Conservation (phyloP, 768 basidiomycete genomes). For the Naematelia encephala region DNA sequence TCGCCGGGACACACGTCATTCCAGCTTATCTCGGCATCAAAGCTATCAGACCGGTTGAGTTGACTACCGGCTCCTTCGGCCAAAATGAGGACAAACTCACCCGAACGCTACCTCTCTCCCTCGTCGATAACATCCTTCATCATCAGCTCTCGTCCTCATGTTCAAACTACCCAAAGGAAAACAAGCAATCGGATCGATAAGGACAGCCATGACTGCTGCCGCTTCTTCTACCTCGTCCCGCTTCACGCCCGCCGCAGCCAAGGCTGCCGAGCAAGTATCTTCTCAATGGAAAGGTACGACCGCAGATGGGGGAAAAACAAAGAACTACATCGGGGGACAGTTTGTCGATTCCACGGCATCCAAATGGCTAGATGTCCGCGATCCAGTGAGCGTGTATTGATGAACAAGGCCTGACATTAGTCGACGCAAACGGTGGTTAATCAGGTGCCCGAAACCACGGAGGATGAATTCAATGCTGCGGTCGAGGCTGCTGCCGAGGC, state of each 20-base stretch:
- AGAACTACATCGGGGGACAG: constrained; percentile 87
- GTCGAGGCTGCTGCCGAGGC: constrained; percentile 78
- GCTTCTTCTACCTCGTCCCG: constrained; percentile 3
- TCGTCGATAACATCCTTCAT: no score
- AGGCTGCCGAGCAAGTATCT: constrained; percentile 36
- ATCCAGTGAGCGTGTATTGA: constrained; percentile 64
- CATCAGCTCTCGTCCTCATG: background rate
- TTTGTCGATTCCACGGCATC: constrained; percentile 75
- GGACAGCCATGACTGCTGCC: constrained; percentile 3
- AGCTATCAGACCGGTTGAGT: background rate
- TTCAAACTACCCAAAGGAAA: background rate
- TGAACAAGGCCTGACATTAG: constrained; percentile 57
- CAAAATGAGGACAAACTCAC: background rate
- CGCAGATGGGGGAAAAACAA: constrained; percentile 78
- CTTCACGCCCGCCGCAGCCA: constrained; percentile 20
- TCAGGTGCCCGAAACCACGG: constrained; percentile 82
- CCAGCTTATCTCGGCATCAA: background rate
- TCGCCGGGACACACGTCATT: background rate
- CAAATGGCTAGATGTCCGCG: constrained; percentile 80
- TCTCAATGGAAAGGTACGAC: constrained; percentile 76
- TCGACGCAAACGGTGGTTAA: constrained; percentile 87
- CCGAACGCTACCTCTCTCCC: background rate
- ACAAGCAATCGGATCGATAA: background rate
- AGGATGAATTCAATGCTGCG: constrained; percentile 74
- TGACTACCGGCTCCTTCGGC: background rate